Base-by-base conservation (phyloP, 164 flowering plant species). In the Taxillus chinensis region DNA sequence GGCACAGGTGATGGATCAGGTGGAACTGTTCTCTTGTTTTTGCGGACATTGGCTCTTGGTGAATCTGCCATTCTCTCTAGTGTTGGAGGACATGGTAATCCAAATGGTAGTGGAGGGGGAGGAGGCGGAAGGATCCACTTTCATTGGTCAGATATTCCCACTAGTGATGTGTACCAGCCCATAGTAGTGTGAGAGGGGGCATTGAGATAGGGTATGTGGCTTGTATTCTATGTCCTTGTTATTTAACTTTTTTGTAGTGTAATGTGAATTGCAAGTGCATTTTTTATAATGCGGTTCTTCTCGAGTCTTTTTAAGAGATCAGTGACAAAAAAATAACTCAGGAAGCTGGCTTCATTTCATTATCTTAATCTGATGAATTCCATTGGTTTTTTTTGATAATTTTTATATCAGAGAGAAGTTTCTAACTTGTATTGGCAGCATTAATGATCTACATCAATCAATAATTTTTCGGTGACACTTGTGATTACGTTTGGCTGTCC, bases 1-100 rank as follows among this genome's bases (percentile, higher is more conserved):
- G 87, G 87, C 37, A 76, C 87, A 14, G 98, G 98, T 5, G 98
- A 97, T 73, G 98, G 96, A 64, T 85, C 98, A 64, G 98, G 98
- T 68, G 98, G 98, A 74, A 85, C 90, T 17, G 78, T 93, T 71
- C 88, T 93, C 68, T 66, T 93, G 64, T 93, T 93, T 80, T 66
- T 90, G 71, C 82, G 64, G 45, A 63, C 79, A 39, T 45, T 90
- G 60, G 69, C 62, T 14, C 79, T 90, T 62, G 78, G 83, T 14
- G 71, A 80, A 39, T 71, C 75, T 66, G 77, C 96, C 37, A 41
- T 63, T 53, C 67, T 93, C 69, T 90, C 98, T 58, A 76, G 83
- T 69, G 73, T 66, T 77, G 97, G 98, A 51, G 98, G 98, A 52
- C 74, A 74, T 74, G 96, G 97, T 60, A 77, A 85, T 75, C 79